A percentile compares a stretch with the other conserved stretches of the same genome.
These are phyloP conservation scores for Komagataella pseudopastoris DNA, from an alignment of 805 yeast genomes.

Conservation along the genomic window DNA sequence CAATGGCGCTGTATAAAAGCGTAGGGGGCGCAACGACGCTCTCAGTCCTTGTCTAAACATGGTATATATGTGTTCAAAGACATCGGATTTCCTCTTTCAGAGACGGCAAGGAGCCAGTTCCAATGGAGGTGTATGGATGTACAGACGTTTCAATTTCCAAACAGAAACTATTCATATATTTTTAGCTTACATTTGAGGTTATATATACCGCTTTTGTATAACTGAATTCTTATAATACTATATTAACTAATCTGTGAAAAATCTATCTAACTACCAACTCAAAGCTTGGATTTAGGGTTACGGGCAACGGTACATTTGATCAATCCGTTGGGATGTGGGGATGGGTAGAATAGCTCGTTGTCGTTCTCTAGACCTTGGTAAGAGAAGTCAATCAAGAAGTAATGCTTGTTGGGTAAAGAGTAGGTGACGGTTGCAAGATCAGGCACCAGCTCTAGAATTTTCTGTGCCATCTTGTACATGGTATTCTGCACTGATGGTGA, in stretches of 20 bases:
- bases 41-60: neutral
- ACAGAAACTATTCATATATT: neutral
- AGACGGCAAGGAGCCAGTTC: neutral
- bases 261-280: slow-evolving; percentile 4
- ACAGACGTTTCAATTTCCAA: neutral
- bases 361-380: slow-evolving; percentile 81
- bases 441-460: slow-evolving; percentile 46
- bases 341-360: slow-evolving; percentile 77
- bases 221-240: neutral
- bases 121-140: neutral
- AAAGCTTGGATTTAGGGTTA: slow-evolving; percentile 38
- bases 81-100: neutral
- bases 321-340: slow-evolving; percentile 87
- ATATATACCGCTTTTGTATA: neutral
- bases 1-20: neutral
- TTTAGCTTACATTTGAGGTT: neutral
- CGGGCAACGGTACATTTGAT: slow-evolving; percentile 82
- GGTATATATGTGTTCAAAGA: neutral
- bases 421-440: slow-evolving; percentile 55
- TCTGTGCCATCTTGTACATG: slow-evolving; percentile 83
- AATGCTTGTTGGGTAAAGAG: slow-evolving; percentile 84
- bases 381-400: slow-evolving; percentile 62
- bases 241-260: neutral
- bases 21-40: neutral
- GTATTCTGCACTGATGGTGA: slow-evolving; percentile 96